These are phyloP conservation scores for Leccinum boreale DNA, from an alignment of 768 basidiomycete species.

Conservation along the genomic window DNA sequence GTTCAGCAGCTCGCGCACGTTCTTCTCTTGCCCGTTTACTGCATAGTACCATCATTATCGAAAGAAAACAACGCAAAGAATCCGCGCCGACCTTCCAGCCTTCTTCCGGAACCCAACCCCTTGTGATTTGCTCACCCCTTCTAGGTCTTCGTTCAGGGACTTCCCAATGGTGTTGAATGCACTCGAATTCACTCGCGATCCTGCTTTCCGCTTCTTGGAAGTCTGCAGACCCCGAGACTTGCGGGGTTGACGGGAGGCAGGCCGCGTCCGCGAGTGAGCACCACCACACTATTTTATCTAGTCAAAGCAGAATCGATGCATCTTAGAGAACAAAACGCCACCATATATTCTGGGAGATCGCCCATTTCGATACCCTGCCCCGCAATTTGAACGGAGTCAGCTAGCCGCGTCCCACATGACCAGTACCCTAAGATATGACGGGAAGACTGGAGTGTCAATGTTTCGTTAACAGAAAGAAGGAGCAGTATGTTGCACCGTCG, in stretches of 20 bases:
- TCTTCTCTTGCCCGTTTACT: slow-evolving; percentile 82
- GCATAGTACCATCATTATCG: slow-evolving; percentile 2
- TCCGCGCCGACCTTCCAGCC: slow-evolving; percentile 52
- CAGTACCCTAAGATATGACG: slow-evolving; percentile 58
- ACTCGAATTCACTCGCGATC: slow-evolving; percentile 58
- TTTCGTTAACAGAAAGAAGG: not conserved
- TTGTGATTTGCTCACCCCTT: slow-evolving; percentile 35
- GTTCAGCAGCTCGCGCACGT: slow-evolving; percentile 71
- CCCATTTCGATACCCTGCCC: slow-evolving; percentile 50
- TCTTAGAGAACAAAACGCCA: slow-evolving; percentile 23
- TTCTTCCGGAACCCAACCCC: slow-evolving; percentile 71
- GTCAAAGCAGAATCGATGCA: not conserved
- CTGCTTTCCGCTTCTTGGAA: slow-evolving; percentile 67
- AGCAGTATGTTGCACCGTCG: slow-evolving; percentile 50
- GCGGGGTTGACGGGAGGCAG: slow-evolving; percentile 44
- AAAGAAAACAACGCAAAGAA: not conserved
- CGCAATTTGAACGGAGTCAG: slow-evolving; percentile 55
- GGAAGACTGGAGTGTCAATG: slow-evolving; percentile 5
- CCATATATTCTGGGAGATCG: slow-evolving; percentile 78
- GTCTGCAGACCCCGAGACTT: slow-evolving; percentile 60
- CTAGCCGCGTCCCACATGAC: slow-evolving; percentile 72
- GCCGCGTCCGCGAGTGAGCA: slow-evolving; percentile 62
- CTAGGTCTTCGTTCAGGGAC: slow-evolving; percentile 42
- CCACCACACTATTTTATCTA: slow-evolving; percentile 64
- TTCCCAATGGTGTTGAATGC: slow-evolving; percentile 60